These are phyloP conservation scores for Zopfia rhizophila DNA, from an alignment of 2,329 filamentous ascomycete genomes.

Conservation along the genomic window DNA sequence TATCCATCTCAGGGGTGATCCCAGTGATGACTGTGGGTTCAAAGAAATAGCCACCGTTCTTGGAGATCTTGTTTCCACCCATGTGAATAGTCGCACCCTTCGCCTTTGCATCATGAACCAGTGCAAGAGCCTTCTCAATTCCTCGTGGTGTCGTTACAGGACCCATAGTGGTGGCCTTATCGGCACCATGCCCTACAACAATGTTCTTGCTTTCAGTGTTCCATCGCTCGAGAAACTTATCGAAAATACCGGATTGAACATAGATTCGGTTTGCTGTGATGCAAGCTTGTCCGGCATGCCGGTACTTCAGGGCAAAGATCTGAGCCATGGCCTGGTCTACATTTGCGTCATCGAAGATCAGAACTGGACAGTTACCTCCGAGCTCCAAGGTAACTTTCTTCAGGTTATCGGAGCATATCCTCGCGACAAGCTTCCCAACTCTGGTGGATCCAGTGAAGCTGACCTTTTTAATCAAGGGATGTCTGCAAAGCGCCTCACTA, in stretches of 20 bases:
- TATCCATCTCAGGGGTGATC: conserved; percentile 68
- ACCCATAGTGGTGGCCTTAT: conserved; percentile 68
- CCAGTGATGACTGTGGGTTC: conserved; percentile 72
- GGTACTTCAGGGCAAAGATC: conserved; percentile 63
- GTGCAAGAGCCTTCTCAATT: conserved; percentile 66
- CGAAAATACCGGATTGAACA: conserved; percentile 71
- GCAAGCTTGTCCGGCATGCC: conserved; percentile 72
- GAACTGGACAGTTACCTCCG: conserved; percentile 72
- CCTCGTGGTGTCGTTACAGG: conserved; percentile 67
- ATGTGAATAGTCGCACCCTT: conserved; percentile 72
- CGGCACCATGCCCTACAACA: conserved; percentile 70
- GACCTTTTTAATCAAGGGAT: conserved; percentile 70
- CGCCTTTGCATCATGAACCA: conserved; percentile 72
- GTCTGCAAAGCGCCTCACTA: conserved; percentile 65
- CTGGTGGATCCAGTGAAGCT: conserved; percentile 69
- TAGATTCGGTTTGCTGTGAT: conserved; percentile 74
- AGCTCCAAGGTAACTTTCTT: conserved; percentile 74
- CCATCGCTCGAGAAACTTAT: conserved; percentile 65
- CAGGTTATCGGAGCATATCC: conserved; percentile 67
- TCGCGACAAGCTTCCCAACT: conserved; percentile 71
- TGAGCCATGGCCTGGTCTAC: conserved; percentile 63
- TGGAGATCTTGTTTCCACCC: conserved; percentile 65
- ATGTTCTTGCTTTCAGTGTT: conserved; percentile 65
- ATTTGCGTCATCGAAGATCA: conserved; percentile 73
- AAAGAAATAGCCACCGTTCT: conserved; percentile 72